Conservation (phyloP, 805 yeast species). For the Kodamaea jinghongensis region DNA sequence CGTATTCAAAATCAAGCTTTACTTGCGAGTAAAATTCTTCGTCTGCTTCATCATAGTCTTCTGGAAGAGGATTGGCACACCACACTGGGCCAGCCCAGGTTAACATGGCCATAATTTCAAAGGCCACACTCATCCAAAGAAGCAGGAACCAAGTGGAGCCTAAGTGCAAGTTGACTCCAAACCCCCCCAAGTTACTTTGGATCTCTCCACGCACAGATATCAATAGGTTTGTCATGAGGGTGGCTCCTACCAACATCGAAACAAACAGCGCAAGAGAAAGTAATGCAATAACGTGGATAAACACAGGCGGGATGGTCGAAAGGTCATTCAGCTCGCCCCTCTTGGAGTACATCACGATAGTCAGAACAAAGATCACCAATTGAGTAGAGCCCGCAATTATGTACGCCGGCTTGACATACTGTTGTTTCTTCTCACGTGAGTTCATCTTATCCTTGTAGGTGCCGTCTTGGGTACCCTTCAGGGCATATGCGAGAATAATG, state of each 20-base stretch:
- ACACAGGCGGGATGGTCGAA: constrained; percentile 24
- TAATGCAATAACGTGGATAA: constrained; percentile 36
- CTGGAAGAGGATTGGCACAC: constrained; percentile 51
- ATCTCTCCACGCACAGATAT: constrained; percentile 24
- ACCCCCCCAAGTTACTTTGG: constrained; percentile 34
- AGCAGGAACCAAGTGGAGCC: constrained; percentile 44
- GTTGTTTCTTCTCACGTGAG: constrained; percentile 14
- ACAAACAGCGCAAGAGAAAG: constrained; percentile 33
- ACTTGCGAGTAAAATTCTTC: constrained; percentile 10
- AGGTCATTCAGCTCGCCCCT: constrained; percentile 35
- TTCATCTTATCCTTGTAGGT: constrained; percentile 14
- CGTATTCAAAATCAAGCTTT: constrained; percentile 6
- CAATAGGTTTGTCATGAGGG: constrained; percentile 28
- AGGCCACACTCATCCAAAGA: constrained; percentile 35
- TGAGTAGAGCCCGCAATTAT: constrained; percentile 29
- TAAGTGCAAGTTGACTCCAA: constrained; percentile 44
- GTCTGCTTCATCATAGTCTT: constrained; percentile 20
- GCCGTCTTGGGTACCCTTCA: constrained; percentile 16
- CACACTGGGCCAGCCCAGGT: constrained; percentile 40
- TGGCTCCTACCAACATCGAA: constrained; percentile 28
- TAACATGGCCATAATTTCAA: constrained; percentile 23
- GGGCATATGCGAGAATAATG: constrained; percentile 50
- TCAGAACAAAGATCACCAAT: constrained; percentile 24
- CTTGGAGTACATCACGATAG: constrained; percentile 35
- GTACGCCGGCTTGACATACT: constrained; percentile 27